Evolutionary conservation across 768 basidiomycete species (phyloP), one percentile per base, ranked within the genome.

Genomic region (Sarcodon aspratus): DNA sequence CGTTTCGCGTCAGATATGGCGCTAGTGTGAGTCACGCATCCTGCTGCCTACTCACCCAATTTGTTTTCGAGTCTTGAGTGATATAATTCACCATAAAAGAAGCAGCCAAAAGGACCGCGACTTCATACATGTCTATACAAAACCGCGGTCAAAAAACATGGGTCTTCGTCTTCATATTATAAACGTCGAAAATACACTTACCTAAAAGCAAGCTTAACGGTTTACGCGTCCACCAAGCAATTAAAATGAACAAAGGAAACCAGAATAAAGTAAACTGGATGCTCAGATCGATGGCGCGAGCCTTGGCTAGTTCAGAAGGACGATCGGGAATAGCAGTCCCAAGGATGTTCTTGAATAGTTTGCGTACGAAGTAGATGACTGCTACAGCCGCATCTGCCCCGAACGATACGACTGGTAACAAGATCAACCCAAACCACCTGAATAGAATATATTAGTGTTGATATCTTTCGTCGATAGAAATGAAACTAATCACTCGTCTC

Each of bases 1-100:
- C 7, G 13, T 15, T 13, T 17, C 13, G 17, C 17, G 13, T 42
- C 13, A 42, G 40, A 42, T 27, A n/a, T n/a, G n/a, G n/a, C n/a
- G n/a, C 31, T 7, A 18, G 33, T 4, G 2, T 31, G 2, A 13
- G 6, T 13, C 17, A 21, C 17, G 21, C 1, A 27, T 27, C 21
- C 21, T 27, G 7, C 34, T 6, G 15, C 54, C 15, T 7, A 50
- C 64, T 86, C 84, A 74, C 77, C 82, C 84, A 87, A 56, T 87
- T 87, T 3, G 85, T 86, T 63, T 87, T 85, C 11, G 77, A 67
- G 58, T 87, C 85, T 0, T 82, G 80, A 11, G 84, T 85, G 47
- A 87, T 80, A 57, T 83, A 85, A 63, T 88, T 88, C 46, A 87
- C 85, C 44, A 87, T 64, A 67, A 87, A 85, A 57, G 79, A 82